phyloP scores from a whole-genome alignment of 2,329 filamentous ascomycete species.

The Fusarium sp. region DNA sequence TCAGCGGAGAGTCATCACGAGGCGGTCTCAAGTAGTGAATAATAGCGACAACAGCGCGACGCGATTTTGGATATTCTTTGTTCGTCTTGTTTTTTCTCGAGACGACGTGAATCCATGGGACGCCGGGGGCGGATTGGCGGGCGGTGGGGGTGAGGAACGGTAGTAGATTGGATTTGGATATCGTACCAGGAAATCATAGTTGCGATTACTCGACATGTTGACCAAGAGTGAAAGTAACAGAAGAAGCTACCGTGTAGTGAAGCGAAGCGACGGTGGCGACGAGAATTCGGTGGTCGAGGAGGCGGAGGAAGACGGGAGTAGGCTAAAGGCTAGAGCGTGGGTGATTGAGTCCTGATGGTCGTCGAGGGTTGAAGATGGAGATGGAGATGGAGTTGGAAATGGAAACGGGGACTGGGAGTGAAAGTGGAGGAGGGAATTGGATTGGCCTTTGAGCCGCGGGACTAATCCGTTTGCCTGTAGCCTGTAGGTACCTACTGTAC shows the following conservation, averaged over 20 bases:
- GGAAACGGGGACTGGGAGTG: conserved; percentile 9
- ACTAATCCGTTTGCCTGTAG: background rate
- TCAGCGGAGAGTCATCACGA: too few species aligned
- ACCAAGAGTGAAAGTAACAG: conserved; percentile 35
- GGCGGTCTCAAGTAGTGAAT: too few species aligned
- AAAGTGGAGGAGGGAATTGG: conserved; percentile 3
- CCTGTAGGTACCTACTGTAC: too few species aligned
- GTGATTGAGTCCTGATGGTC: conserved; percentile 17
- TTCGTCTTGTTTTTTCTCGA: too few species aligned
- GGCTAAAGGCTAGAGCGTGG: conserved; percentile 4
- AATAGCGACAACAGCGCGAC: too few species aligned
- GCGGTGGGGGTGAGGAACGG: too few species aligned
- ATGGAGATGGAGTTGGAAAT: conserved; percentile 15
- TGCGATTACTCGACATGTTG: conserved; percentile 94
- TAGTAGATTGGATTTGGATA: conserved; percentile 25
- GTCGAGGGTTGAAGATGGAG: conserved; percentile 33
- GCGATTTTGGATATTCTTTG: too few species aligned
- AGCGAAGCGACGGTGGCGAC: conserved; percentile 19
- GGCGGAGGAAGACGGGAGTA: too few species aligned
- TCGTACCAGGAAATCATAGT: conserved; percentile 97
- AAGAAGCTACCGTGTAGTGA: conserved; percentile 21
- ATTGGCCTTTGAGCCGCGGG: conserved; percentile 16
- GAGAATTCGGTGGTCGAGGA: conserved; percentile 10
- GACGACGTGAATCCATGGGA: too few species aligned
- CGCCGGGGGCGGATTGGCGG: too few species aligned